A percentile compares a stretch with the other conserved stretches of the same genome.
phyloP scores from a whole-genome alignment of 202 grass and related monocot species.

The Dendrocalamus latiflorus region DNA sequence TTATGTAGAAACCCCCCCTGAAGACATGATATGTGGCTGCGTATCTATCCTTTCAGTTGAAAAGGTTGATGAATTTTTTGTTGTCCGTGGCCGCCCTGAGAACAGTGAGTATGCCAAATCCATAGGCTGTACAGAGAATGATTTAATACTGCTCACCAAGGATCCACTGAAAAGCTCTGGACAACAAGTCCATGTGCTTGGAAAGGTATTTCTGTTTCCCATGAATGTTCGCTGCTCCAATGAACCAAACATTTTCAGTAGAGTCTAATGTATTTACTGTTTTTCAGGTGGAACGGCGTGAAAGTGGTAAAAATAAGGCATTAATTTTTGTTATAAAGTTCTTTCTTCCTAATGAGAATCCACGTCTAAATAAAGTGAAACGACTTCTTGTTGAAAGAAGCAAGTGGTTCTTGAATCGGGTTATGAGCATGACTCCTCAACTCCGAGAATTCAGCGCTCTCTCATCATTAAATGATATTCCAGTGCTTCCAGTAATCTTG shows the following conservation, averaged over 20 bases:
- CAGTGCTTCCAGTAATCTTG: constrained; percentile 80
- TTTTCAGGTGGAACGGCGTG: constrained; percentile 70
- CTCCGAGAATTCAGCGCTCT: constrained; percentile 88
- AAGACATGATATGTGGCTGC: constrained; percentile 69
- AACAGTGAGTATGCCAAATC: constrained; percentile 48
- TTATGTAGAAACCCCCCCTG: constrained; percentile 57
- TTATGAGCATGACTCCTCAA: constrained; percentile 92
- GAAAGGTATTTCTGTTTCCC: constrained; percentile 60
- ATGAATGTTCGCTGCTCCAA: constrained; percentile 24
- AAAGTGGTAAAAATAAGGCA: constrained; percentile 61
- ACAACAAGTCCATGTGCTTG: constrained; percentile 73
- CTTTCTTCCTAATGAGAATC: constrained; percentile 61
- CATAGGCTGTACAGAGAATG: constrained; percentile 77
- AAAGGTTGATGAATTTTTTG: constrained; percentile 92
- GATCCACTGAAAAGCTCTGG: constrained; percentile 56
- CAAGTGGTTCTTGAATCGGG: constrained; percentile 79
- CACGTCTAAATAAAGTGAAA: constrained; percentile 72
- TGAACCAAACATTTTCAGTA: constrained; percentile 9
- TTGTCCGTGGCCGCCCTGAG: constrained; percentile 76
- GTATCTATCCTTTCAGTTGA: constrained; percentile 82
- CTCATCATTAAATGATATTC: constrained; percentile 82
- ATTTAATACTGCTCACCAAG: constrained; percentile 84
- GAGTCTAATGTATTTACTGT: constrained; percentile 21
- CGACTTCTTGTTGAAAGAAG: constrained; percentile 84
- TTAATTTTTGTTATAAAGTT: constrained; percentile 77